Base-by-base conservation (phyloP, 257 asterid species). In the Eucommia ulmoides region DNA sequence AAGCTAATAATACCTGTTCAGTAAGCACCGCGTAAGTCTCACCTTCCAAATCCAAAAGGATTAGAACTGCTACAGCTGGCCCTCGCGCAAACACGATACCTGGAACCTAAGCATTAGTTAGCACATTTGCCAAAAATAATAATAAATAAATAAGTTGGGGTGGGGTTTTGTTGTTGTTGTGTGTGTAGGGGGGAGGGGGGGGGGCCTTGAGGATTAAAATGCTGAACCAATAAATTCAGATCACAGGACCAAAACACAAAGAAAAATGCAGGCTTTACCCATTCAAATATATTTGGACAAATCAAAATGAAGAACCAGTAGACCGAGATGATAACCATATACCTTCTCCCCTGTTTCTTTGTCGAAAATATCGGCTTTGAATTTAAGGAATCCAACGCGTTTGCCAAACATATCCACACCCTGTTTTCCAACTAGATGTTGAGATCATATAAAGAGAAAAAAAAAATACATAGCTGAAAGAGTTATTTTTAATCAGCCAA, bases 41-140 rank as follows among this genome's bases (percentile, higher is more conserved):
- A 46, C 86, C 94, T 61, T 84, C 88, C 7, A 83, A 81, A 22
- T 81, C 84, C 76, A 88, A 71, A 25, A 88, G 92, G 66, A 88
- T 84, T 45, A 88, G 80, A 71, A 88, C 94, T 0, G 95, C 92
- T 67, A 88, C 95, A 63, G 95, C 95, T 22, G 97, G 88, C 50
- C 97, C 95, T 66, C 97, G 80, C 10, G 94, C 87, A 63, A 88
- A 88, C 51, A 81, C 93, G 60, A 88, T 84, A 52, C 95, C 97
- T 20, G 97, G 97, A 73, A 79, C 89, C 97, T 88, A 67, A 35
- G 45, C 52, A 41, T 52, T 51, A n/a, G n/a, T n/a, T n/a, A n/a
- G n/a, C n/a, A n/a, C n/a, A n/a, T n/a, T n/a, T n/a, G n/a, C n/a
- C n/a, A n/a, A n/a, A n/a, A n/a, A n/a, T n/a, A n/a, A n/a, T n/a